Conservation (phyloP, 495 filamentous ascomycete species). For the Filosporella fistucella region DNA sequence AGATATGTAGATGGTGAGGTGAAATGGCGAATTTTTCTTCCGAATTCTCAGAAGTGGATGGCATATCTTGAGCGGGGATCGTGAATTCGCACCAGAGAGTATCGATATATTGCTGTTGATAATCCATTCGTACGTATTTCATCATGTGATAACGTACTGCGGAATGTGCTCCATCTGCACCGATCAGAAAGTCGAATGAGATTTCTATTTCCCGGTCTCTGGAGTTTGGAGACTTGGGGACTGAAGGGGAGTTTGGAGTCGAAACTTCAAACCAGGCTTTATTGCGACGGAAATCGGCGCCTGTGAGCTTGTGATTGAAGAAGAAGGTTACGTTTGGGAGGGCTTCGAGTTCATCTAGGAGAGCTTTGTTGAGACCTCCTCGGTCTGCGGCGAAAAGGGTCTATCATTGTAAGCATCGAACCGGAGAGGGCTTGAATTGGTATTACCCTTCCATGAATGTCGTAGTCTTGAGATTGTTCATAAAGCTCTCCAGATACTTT, state of each 20-base stretch:
- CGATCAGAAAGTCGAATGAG: slow-evolving; percentile 85
- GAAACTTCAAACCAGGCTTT: slow-evolving; percentile 80
- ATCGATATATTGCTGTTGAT: slow-evolving; percentile 94
- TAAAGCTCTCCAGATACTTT: slow-evolving; percentile 59
- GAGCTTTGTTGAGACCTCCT: slow-evolving; percentile 72
- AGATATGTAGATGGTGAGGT: slow-evolving; percentile 94
- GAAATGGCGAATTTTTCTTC: slow-evolving; percentile 69
- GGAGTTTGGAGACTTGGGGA: not conserved
- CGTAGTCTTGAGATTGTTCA: slow-evolving; percentile 81
- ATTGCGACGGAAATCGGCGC: slow-evolving; percentile 72
- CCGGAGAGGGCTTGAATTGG: not conserved
- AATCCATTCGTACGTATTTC: slow-evolving; percentile 85
- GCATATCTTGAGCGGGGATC: slow-evolving; percentile 49
- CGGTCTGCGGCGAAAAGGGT: slow-evolving; percentile 60
- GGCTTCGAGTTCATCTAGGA: slow-evolving; percentile 79
- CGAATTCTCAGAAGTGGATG: slow-evolving; percentile 12
- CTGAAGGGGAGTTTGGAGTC: not conserved
- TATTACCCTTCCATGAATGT: slow-evolving; percentile 78
- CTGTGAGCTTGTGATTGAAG: slow-evolving; percentile 88
- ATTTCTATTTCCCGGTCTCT: slow-evolving; percentile 51
- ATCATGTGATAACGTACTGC: slow-evolving; percentile 86
- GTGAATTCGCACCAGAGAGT: slow-evolving; percentile 96
- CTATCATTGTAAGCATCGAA: slow-evolving; percentile 24
- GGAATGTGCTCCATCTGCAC: slow-evolving; percentile 95
- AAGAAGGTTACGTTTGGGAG: slow-evolving; percentile 83